A percentile compares a stretch with the other conserved stretches of the same genome.
These are phyloP conservation scores for Spiromastix sp. DNA, from an alignment of 2,329 filamentous ascomycete species.

Conservation along the genomic window DNA sequence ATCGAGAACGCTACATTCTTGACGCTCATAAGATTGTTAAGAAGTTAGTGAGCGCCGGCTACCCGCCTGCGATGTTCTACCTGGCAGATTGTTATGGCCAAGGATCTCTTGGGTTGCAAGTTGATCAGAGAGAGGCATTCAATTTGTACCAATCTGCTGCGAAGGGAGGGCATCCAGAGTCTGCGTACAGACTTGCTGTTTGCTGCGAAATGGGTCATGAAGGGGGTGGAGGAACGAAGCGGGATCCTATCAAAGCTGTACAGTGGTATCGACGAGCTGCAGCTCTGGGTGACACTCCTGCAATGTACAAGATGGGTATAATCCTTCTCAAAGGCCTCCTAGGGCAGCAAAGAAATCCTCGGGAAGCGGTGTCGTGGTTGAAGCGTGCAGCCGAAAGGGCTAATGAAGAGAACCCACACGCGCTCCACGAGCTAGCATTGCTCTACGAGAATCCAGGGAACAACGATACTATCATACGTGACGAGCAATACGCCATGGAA, in stretches of 20 bases:
- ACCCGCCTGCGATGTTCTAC: slow-evolving; percentile 85
- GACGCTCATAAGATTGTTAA: slow-evolving; percentile 89
- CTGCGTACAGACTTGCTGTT: slow-evolving; percentile 88
- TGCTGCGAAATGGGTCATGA: slow-evolving; percentile 96
- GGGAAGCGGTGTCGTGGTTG: slow-evolving; percentile 83
- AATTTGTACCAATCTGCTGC: slow-evolving; percentile 87
- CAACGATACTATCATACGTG: slow-evolving; percentile 65
- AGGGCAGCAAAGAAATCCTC: slow-evolving; percentile 71
- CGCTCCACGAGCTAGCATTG: slow-evolving; percentile 72
- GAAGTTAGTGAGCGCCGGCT: slow-evolving; percentile 64
- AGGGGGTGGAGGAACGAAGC: slow-evolving; percentile 83
- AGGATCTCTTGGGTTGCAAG: slow-evolving; percentile 65
- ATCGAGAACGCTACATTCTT: slow-evolving; percentile 69
- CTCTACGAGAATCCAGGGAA: slow-evolving; percentile 47
- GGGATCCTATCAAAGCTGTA: slow-evolving; percentile 85
- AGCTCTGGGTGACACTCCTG: slow-evolving; percentile 77
- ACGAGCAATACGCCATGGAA: slow-evolving; percentile 69
- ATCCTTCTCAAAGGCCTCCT: slow-evolving; percentile 86
- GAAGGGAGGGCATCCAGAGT: slow-evolving; percentile 74
- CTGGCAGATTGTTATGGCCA: slow-evolving; percentile 82
- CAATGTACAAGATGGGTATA: slow-evolving; percentile 98
- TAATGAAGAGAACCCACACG: slow-evolving; percentile 84
- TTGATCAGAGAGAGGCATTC: slow-evolving; percentile 87
- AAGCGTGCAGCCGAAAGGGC: slow-evolving; percentile 85
- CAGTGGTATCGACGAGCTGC: slow-evolving; percentile 97